Percentiles rank a stretch among this genome's conserved stretches.
Conservation (phyloP, 305 asterid species). For the Rubia peregrina region DNA sequence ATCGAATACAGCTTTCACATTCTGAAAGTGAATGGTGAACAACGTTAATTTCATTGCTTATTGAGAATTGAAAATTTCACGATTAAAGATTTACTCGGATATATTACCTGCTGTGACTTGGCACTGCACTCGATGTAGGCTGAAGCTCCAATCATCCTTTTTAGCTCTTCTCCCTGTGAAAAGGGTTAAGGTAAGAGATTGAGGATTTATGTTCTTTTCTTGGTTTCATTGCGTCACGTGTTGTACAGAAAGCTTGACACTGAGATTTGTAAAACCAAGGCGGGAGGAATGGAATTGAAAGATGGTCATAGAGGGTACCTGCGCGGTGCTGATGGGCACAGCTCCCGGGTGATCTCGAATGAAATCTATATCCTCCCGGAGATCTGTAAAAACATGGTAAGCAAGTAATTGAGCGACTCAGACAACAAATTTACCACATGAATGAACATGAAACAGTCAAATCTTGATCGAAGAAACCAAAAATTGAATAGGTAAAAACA, state of each 20-base stretch:
- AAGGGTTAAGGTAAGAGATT: slow-evolving; percentile 8
- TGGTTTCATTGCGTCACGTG: background rate
- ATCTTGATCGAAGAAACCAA: too few species aligned
- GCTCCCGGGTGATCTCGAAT: slow-evolving; percentile 35
- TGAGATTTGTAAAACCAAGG: background rate
- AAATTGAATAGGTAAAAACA: too few species aligned
- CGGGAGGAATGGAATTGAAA: background rate
- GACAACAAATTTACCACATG: too few species aligned
- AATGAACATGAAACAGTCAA: too few species aligned
- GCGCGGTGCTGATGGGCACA: slow-evolving; percentile 29
- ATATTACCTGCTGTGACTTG: slow-evolving; percentile 76
- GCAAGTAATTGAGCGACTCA: background rate
- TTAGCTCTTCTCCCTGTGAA: slow-evolving; percentile 85
- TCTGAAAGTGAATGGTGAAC: slow-evolving; percentile 34
- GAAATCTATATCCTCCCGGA: slow-evolving; percentile 36
- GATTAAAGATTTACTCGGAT: background rate
- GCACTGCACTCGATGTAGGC: slow-evolving; percentile 93
- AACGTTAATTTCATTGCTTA: background rate
- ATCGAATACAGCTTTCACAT: slow-evolving; percentile 72
- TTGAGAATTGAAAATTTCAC: background rate
- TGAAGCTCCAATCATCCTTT: slow-evolving; percentile 71
- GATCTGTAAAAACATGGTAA: slow-evolving; percentile 26
- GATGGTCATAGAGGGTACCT: slow-evolving; percentile 20
- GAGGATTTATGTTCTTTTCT: background rate
- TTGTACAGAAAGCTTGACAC: background rate